These are phyloP conservation scores for Dictyostelium discoideum DNA, from an alignment of 78 protist genomes.

Conservation along the genomic window dicty_2.7 NC_007088.5:213001-213500, in stretches of 20 bases:
- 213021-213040: not conserved
- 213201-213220: not conserved
- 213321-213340: slow-evolving; percentile 42
- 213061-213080: not conserved
- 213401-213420: not conserved
- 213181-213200: not conserved
- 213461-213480: not conserved
- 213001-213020: not conserved
- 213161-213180: too few relatives aligned
- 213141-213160: too few relatives aligned
- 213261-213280: not conserved
- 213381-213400: not conserved
- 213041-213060: not conserved
- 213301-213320: slow-evolving; percentile 45
- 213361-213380: not conserved
- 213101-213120: too few relatives aligned
- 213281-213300: too few relatives aligned
- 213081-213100: not conserved
- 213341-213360: slow-evolving; percentile 41
- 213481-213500: slow-evolving; percentile 16
- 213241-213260: not conserved
- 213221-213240: not conserved
- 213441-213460: not conserved
- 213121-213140: not conserved
- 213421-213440: not conserved